phyloP scores from a whole-genome alignment of 1,139 yeast genomes.

The Suhomyces yuchorum region DNA sequence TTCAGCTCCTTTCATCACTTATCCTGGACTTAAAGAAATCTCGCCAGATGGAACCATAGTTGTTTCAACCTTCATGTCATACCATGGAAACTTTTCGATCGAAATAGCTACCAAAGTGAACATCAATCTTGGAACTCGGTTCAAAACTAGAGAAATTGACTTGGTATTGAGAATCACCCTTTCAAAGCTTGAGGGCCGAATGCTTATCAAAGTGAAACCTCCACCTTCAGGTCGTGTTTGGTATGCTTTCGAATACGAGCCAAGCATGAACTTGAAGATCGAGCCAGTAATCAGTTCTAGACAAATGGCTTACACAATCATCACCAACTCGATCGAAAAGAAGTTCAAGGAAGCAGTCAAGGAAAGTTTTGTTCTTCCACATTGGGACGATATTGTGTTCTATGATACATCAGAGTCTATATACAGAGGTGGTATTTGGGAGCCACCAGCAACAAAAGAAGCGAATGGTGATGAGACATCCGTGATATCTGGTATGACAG shows the following conservation, averaged over 20 bases:
- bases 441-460: conserved; percentile 33
- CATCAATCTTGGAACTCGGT: conserved; percentile 70
- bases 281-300: conserved; percentile 90
- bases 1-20: conserved; percentile 77
- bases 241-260: conserved; percentile 86
- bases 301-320: conserved; percentile 72
- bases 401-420: conserved; percentile 64
- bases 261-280: conserved; percentile 68
- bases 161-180: conserved; percentile 72
- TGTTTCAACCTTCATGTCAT: conserved; percentile 61
- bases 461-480: background rate
- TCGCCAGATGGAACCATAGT: conserved; percentile 82
- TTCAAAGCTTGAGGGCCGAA: conserved; percentile 70
- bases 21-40: conserved; percentile 67
- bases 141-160: conserved; percentile 78
- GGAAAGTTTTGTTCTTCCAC: conserved; percentile 81
- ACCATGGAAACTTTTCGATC: conserved; percentile 71
- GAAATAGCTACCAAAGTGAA: conserved; percentile 80
- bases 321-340: conserved; percentile 78
- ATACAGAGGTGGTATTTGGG: conserved; percentile 95
- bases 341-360: conserved; percentile 76
- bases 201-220: conserved; percentile 71
- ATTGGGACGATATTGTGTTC: conserved; percentile 84
- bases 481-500: conserved; percentile 6
- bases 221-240: conserved; percentile 90